phyloP scores from a whole-genome alignment of 257 asterid species.

The Mentha longifolia region DNA sequence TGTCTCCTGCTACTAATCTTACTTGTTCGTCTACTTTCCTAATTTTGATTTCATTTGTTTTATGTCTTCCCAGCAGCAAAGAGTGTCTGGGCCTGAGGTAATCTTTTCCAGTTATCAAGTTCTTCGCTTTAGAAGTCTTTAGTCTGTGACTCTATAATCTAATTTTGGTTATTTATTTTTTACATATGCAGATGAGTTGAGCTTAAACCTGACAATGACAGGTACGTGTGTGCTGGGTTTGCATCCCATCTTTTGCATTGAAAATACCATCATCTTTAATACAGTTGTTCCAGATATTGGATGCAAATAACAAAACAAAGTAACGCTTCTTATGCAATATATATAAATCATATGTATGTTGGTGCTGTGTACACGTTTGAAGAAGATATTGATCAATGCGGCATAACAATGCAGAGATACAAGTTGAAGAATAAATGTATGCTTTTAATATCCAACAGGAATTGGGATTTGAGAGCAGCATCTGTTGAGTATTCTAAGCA shows the following conservation, averaged over 20 bases:
- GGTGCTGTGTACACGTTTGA: constrained; percentile 7
- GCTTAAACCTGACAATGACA: constrained; percentile 6
- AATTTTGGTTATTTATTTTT: constrained; percentile 13
- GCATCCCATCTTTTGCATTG: not conserved
- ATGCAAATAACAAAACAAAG: constrained; percentile 16
- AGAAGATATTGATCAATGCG: constrained; percentile 10
- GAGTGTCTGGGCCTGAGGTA: constrained; percentile 2
- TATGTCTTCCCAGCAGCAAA: constrained; percentile 9
- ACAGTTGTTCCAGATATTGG: constrained; percentile 13
- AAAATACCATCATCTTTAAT: constrained; percentile 6
- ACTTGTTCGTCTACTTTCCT: not conserved
- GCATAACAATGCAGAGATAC: not conserved
- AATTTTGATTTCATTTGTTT: not conserved
- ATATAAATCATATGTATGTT: constrained; percentile 10
- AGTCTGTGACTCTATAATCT: constrained; percentile 14
- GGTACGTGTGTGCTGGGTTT: constrained; percentile 6
- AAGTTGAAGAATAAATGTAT: constrained; percentile 19
- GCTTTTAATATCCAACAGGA: constrained; percentile 11
- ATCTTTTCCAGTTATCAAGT: not conserved
- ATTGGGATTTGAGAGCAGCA: constrained; percentile 62
- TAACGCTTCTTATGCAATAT: constrained; percentile 18
- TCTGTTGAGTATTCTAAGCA: constrained; percentile 80
- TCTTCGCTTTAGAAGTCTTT: constrained; percentile 5
- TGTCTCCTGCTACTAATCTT: constrained; percentile 1
- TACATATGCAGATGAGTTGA: constrained; percentile 1